Evolutionary conservation across 2,329 filamentous ascomycete species (phyloP).

Genomic region (Colletotrichum sidae): DNA sequence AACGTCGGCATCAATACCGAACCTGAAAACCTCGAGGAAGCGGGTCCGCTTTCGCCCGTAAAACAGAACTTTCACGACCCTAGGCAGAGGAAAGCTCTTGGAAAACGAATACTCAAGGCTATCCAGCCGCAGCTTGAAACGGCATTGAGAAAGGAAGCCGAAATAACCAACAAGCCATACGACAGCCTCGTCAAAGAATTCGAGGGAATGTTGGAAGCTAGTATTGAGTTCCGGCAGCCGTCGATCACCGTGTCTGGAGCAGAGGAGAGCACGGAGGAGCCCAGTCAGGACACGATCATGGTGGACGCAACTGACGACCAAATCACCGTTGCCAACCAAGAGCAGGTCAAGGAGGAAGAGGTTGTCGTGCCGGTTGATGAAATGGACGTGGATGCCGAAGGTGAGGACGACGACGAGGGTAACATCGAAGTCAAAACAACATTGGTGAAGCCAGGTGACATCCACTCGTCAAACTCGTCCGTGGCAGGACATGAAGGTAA

Average conservation of each 20-base stretch:
- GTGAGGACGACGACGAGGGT: conserved; percentile 50
- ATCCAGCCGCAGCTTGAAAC: conserved; percentile 82
- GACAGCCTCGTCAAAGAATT: conserved; percentile 80
- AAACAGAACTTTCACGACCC: conserved; percentile 73
- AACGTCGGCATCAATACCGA: conserved; percentile 62
- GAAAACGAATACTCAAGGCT: conserved; percentile 87
- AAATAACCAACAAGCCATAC: conserved; percentile 76
- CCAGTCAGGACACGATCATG: conserved; percentile 62
- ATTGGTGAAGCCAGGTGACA: conserved; percentile 43
- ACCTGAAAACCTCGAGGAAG: conserved; percentile 43
- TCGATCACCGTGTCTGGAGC: conserved; percentile 47
- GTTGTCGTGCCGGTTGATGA: conserved; percentile 46
- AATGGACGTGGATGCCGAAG: conserved; percentile 51
- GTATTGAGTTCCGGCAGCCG: conserved; percentile 66
- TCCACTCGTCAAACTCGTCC: conserved; percentile 42
- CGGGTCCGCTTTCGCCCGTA: conserved; percentile 56
- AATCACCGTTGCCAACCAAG: no score
- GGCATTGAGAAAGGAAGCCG: conserved; percentile 83
- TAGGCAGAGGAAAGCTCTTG: conserved; percentile 84
- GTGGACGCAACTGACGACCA: conserved; percentile 49
- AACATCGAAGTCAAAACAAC: conserved; percentile 61
- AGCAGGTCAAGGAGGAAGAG: conserved; percentile 43
- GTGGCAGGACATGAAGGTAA: conserved; percentile 43
- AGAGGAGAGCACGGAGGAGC: conserved; percentile 52
- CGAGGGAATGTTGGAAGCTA: conserved; percentile 77